phyloP scores from a whole-genome alignment of 2,329 filamentous ascomycete species.

The Pestalotiopsis sp. region DNA sequence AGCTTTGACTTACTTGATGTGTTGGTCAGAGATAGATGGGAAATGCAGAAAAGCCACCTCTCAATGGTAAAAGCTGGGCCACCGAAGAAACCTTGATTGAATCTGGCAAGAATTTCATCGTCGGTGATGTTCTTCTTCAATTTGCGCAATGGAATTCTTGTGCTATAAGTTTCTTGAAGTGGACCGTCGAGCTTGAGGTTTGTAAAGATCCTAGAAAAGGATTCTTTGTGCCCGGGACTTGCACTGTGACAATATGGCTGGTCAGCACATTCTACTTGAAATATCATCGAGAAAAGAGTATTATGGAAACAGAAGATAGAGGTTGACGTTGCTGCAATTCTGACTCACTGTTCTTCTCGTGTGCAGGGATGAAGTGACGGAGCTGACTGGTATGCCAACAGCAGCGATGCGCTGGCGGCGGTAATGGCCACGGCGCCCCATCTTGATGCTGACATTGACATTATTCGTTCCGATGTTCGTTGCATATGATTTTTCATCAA shows the following conservation, averaged over 20 bases:
- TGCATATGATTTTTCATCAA: not conserved
- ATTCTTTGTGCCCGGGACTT: not conserved
- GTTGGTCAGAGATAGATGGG: not conserved
- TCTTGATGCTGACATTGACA: not conserved
- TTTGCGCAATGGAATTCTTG: not conserved
- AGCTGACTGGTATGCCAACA: not conserved
- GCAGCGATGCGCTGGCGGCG: not conserved
- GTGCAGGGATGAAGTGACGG: not conserved
- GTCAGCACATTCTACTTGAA: not conserved
- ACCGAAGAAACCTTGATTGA: conserved; percentile 6
- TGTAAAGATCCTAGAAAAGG: not conserved
- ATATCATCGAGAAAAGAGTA: not conserved
- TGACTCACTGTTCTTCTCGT: not conserved
- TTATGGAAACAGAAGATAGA: not conserved
- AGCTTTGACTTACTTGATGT: not conserved
- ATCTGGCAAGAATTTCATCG: conserved; percentile 8
- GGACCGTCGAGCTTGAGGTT: not conserved
- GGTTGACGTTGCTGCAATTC: not conserved
- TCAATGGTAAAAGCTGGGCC: not conserved
- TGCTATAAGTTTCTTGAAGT: not conserved
- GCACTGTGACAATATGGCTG: not conserved
- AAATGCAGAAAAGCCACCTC: not conserved
- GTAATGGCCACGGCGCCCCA: not conserved
- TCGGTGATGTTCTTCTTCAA: conserved; percentile 3
- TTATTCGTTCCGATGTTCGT: not conserved